Evolutionary conservation across 805 yeast species (phyloP).

Genomic region (Dipodascus albidus): DNA sequence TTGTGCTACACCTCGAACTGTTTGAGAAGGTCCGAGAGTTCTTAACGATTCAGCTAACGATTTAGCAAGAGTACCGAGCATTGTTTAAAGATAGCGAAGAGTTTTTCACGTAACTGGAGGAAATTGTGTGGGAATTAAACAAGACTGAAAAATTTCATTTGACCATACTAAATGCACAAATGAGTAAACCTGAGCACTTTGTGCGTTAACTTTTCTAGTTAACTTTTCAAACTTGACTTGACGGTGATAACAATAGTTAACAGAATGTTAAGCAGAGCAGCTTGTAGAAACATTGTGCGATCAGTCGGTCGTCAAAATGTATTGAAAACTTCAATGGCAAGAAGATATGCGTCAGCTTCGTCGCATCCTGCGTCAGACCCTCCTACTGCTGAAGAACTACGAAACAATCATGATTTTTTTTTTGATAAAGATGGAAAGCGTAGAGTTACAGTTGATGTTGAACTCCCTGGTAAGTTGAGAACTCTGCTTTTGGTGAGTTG

Average conservation of each 20-base stretch:
- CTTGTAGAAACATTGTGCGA: background rate
- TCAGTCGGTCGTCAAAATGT: background rate
- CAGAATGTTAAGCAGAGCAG: background rate
- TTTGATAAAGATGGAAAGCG: constrained; percentile 14
- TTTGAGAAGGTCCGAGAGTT: constrained; percentile 5
- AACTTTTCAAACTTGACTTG: too few species aligned
- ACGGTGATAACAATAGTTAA: background rate
- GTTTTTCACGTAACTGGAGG: too few species aligned
- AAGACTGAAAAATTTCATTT: background rate
- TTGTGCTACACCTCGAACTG: constrained; percentile 18
- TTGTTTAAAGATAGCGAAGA: background rate
- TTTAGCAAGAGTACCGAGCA: constrained; percentile 3
- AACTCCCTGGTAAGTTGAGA: constrained; percentile 46
- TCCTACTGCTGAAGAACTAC: constrained; percentile 1
- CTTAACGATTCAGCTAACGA: background rate
- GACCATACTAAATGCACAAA: background rate
- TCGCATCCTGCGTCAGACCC: background rate
- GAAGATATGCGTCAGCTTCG: background rate
- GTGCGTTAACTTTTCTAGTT: too few species aligned
- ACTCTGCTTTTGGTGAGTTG: too few species aligned
- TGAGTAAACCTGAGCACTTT: background rate
- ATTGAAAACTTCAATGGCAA: background rate
- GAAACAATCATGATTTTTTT: background rate
- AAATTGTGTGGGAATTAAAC: background rate
- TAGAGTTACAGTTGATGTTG: constrained; percentile 60